Percentiles rank a stretch among this genome's conserved stretches.
phyloP scores from a whole-genome alignment of 176 grass and related monocot genomes.

The Aegilops sharonensis region DNA sequence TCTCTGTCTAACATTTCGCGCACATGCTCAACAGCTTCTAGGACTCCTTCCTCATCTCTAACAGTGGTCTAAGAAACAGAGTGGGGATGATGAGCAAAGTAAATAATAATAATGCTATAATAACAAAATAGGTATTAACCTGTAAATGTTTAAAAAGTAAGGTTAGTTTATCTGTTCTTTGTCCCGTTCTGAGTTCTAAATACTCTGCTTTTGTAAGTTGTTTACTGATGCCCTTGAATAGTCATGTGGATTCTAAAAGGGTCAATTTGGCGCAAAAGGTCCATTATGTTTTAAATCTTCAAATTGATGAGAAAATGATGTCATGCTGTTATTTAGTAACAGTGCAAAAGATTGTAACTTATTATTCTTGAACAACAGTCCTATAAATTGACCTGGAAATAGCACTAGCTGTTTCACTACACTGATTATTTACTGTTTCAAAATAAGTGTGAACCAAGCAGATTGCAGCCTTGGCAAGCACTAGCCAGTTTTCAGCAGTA shows the following conservation, averaged over 20 bases:
- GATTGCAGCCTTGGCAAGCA: neutral
- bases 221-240: neutral
- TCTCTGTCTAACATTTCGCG: constrained; percentile 52
- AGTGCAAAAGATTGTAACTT: neutral
- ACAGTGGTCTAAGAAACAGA: constrained; percentile 27
- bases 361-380: neutral
- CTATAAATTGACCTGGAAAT: neutral
- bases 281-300: neutral
- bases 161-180: neutral
- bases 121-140: too few relatives aligned
- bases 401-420: neutral
- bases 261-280: neutral
- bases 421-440: neutral
- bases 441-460: neutral
- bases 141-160: neutral
- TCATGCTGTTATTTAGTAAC: neutral
- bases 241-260: neutral
- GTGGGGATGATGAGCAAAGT: neutral
- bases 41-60: constrained; percentile 48
- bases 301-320: neutral
- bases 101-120: neutral
- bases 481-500: neutral
- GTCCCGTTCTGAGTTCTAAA: too few relatives aligned
- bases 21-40: constrained; percentile 47
- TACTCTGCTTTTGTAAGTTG: neutral